Conservation (phyloP, 768 basidiomycete species). For the Cytidiella melzeri region DNA sequence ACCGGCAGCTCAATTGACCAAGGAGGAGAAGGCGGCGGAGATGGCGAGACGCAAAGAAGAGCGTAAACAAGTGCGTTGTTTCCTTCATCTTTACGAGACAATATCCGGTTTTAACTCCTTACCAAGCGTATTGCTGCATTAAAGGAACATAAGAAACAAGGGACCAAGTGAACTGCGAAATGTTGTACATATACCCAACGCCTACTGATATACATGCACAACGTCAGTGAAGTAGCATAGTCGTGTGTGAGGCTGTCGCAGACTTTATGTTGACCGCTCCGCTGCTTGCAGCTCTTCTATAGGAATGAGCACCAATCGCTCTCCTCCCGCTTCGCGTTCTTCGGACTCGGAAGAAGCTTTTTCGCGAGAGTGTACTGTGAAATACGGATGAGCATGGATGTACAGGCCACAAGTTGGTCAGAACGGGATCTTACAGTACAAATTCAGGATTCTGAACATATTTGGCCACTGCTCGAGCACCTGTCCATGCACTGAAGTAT, state of each 20-base stretch:
- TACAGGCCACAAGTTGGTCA: not conserved
- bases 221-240: no score
- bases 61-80: conserved; percentile 64
- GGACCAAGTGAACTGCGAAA: no score
- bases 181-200: no score
- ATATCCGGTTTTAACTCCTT: not conserved
- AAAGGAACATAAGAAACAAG: conserved; percentile 70
- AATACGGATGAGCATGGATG: no score
- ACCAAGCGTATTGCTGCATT: conserved; percentile 66
- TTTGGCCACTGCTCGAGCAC: conserved; percentile 77
- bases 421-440: conserved; percentile 47
- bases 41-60: conserved; percentile 91
- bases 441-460: conserved; percentile 71
- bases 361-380: conserved; percentile 45
- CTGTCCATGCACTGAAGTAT: conserved; percentile 69
- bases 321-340: conserved; percentile 31
- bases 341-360: conserved; percentile 18
- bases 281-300: conserved; percentile 52
- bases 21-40: conserved; percentile 92
- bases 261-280: not conserved
- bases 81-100: not conserved
- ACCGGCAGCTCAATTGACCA: conserved; percentile 47
- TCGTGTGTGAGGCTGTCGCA: not conserved
- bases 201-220: no score
- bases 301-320: conserved; percentile 68